These are phyloP conservation scores for Chimonanthus praecox DNA, from an alignment of 164 flowering plant genomes.

Conservation along the genomic window DNA sequence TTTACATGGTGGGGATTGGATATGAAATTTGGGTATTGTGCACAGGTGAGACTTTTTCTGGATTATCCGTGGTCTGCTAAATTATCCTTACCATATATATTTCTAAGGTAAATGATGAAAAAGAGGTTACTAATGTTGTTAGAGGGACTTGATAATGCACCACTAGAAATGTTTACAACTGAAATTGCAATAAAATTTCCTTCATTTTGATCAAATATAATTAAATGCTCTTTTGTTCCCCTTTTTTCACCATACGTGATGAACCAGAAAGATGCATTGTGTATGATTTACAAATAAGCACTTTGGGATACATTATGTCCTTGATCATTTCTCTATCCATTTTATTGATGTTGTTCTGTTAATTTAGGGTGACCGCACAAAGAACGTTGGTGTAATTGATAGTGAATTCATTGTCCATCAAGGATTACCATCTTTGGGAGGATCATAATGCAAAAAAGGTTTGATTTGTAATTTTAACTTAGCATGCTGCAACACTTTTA, in stretches of 20 bases:
- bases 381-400: slow-evolving; percentile 77
- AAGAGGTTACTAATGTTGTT: too few relatives aligned
- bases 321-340: too few relatives aligned
- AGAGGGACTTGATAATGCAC: neutral
- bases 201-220: neutral
- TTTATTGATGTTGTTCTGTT: neutral
- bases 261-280: too few relatives aligned
- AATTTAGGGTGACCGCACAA: slow-evolving; percentile 67
- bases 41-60: slow-evolving; percentile 50
- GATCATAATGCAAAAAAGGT: slow-evolving; percentile 37
- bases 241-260: too few relatives aligned
- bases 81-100: neutral
- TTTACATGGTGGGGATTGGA: slow-evolving; percentile 99
- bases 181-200: neutral
- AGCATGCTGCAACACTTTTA: neutral
- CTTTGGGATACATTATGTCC: too few relatives aligned
- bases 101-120: too few relatives aligned
- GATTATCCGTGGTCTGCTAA: neutral
- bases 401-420: slow-evolving; percentile 68
- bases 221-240: too few relatives aligned
- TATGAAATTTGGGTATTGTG: slow-evolving; percentile 97
- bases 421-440: slow-evolving; percentile 74
- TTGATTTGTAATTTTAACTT: neutral
- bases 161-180: neutral
- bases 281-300: too few relatives aligned